Base-by-base conservation (phyloP, 306 rosid species). In the Castanea mollissima region DNA sequence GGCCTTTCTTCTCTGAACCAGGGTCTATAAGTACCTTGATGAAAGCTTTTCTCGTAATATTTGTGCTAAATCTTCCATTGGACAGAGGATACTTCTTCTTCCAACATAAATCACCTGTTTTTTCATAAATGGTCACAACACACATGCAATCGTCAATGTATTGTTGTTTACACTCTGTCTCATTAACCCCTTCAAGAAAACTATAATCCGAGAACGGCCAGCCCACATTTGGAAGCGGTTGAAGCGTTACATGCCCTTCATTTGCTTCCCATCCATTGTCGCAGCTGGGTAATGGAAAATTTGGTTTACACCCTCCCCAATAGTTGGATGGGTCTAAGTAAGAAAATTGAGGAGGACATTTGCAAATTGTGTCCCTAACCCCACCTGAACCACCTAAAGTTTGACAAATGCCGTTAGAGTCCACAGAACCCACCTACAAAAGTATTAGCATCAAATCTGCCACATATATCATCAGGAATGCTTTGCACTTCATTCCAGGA, bases 1-100 rank as follows among this genome's bases (percentile, higher is more conserved):
- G 73, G 32, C 73, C 57, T 62, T 62, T 35, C 34, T 16, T 14
- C 23, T 9, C 13, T 11, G 32, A 32, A 13, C 34, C 52, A 52
- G 11, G 35, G 32, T 16, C 35, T 73, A 4, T 73, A 5, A 1
- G 3, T 38, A 80, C 21, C 35, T 74, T 74, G 23, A 80, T 27
- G 1, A 74, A 27, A 27, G 79, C 62, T 62, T 8, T 67, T 49
- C 74, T 63, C 0, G 20, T 4, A 2, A 5, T 0, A 20, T 19
- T 55, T 25, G 5, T 5, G 71, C 49, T 21, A 10, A 38, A 13
- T 46, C 73, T 78, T 81, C 83, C 88, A 74, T 71, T 63, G 20
- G 76, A 74, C 60, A 81, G 31, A 21, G 85, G 88, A 63, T 74
- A 41, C 35, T 62, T 74, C 83, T 81, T 81, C 59, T 74, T 85